These are phyloP conservation scores for Tanacetum coccineum DNA, from an alignment of 129 eudicot genomes.

Conservation along the genomic window DNA sequence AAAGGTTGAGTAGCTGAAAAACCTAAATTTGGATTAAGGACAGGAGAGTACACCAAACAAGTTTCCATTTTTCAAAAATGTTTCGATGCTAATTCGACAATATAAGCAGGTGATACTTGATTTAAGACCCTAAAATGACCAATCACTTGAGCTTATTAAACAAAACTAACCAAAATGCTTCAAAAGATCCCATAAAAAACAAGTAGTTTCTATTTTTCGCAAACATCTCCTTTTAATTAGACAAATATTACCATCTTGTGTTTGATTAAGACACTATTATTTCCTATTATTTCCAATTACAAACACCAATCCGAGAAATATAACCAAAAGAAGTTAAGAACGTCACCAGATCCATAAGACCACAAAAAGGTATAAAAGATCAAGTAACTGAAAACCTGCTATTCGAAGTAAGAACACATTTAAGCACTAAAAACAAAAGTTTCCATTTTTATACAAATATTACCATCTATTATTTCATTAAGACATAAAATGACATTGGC, in stretches of 20 bases:
- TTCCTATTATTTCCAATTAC: conserved; percentile 5
- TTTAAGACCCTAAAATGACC: too few relatives aligned
- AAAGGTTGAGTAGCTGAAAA: conserved; percentile 2
- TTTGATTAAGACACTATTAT: conserved; percentile 3
- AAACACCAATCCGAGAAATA: conserved; percentile 5
- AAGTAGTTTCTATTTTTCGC: conserved; percentile 4
- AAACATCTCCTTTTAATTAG: too few relatives aligned
- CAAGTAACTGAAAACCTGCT: not conserved
- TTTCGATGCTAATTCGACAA: too few relatives aligned
- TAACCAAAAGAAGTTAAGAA: not conserved
- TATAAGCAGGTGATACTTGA: too few relatives aligned
- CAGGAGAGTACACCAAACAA: not conserved
- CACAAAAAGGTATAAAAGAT: conserved; percentile 8
- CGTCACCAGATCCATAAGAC: not conserved
- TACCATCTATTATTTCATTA: not conserved
- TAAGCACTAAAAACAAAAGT: conserved; percentile 13
- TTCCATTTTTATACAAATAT: not conserved
- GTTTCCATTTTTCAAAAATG: conserved; percentile 4
- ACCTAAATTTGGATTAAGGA: conserved; percentile 6
- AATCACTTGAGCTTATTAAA: too few relatives aligned
- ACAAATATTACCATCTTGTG: not conserved
- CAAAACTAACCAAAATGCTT: too few relatives aligned
- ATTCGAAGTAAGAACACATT: conserved; percentile 6
- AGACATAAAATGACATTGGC: too few relatives aligned
- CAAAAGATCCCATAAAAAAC: not conserved